Base-by-base conservation (phyloP, 108 stramenopile genomes). In the Epithemia pelagica region DNA sequence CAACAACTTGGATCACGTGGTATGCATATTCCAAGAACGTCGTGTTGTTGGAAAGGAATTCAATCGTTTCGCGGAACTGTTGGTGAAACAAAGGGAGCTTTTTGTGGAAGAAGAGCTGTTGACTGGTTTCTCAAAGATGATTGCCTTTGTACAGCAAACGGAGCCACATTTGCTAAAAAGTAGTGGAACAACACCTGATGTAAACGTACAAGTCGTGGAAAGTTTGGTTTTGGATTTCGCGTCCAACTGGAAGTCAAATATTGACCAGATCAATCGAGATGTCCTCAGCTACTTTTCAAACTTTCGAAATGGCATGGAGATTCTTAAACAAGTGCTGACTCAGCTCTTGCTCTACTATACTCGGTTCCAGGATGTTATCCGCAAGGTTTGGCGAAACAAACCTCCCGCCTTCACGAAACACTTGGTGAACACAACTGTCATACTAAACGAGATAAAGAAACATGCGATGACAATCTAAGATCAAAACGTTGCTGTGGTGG, bases 81-180 rank as follows among this genome's bases (percentile, higher is more conserved):
- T 99, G 2, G 79, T 85, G 62, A 75, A 80, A 37, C 95, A 98
- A 66, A 77, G 95, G 53, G 97, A 98, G 70, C 68, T 91, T 28
- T 99, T 99, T 78, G 97, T 97, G 0, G 99, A 99, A 74, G 89
- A 90, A 68, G 96, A 99, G 71, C 88, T 95, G 30, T 74, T 97
- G 32, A 82, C 87, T 54, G 83, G 78, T n/a, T 96, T 95, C 78
- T 91, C 90, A 28, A 88, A 89, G 60, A 82, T 99, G 82, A 95
- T 98, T 74, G 93, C 91, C 10, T 99, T 98, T 73, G 96, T 99
- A 21, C 93, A 95, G 71, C 94, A 96, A 69, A 90, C 93, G 10
- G 96, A 96, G 67, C 75, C 81, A 2, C 82, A 85, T 68, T 86
- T 95, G 76, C 78, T 71, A 29, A 30, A 30, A 15, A 75, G 69